Evolutionary conservation across 75 land plant species (phyloP), one percentile per base, ranked within the genome.

Genomic region (Sequoiadendron giganteum): DNA sequence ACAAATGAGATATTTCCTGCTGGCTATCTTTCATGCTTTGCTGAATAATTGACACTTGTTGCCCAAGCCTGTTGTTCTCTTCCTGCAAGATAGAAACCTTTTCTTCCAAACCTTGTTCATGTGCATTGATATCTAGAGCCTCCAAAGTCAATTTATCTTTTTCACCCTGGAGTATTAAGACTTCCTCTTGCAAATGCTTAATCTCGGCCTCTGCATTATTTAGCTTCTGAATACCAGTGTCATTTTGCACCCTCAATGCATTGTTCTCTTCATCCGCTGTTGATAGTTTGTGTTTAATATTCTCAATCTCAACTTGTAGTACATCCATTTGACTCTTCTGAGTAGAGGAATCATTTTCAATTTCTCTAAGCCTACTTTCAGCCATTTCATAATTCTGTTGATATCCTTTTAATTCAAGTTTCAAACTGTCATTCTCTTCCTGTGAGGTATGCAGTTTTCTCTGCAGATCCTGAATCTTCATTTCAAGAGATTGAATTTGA

Each of bases 371-470:
- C 48, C 34, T 82, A 47, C 14, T 47, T 82, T 81, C 49, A 81
- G 83, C 83, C 83, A 25, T 85, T 85, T 56, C 65, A 85, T 85
- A 16, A 19, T 85, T 48, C 61, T 56, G 65, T 85, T 54, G 86
- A 55, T 16, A 54, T 48, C 65, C 56, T 32, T 38, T 10, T 13
- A 54, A 85, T 38, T 56, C 65, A 16, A 32, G 40, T 56, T 54
- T 85, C 8, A 85, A 15, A 36, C 21, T 7, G 52, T 38, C 65
- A 85, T 56, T 85, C 86, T 85, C 86, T 36, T 38, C 68, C 65
- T 85, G 65, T 10, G 65, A 38, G 42, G 2, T 85, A 36, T 85
- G 86, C 38, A 85, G 2, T 32, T 85, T 34, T 54, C 56, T 34
- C 65, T 56, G 86, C 86, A 85, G 68, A 38, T 85, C 65, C 5